A percentile compares a stretch with the other conserved stretches of the same genome.
These are phyloP conservation scores for Quercus lobata DNA, from an alignment of 331 rosid genomes.

Conservation along the genomic window DNA sequence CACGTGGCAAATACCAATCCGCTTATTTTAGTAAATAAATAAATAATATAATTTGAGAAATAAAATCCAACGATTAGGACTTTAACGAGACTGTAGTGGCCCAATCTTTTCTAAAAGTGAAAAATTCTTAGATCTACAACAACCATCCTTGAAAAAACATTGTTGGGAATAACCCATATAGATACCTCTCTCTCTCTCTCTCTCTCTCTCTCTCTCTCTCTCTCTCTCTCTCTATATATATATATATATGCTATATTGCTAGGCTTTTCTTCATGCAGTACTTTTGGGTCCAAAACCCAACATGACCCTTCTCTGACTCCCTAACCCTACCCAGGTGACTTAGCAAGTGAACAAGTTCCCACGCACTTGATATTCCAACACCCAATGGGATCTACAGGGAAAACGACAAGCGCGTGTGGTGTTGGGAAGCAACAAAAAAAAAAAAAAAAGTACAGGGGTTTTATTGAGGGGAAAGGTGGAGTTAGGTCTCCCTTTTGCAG, in stretches of 20 bases:
- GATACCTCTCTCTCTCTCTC: too few species aligned
- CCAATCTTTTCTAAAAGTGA: not conserved
- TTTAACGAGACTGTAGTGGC: conserved; percentile 14
- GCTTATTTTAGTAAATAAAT: not conserved
- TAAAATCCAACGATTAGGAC: not conserved
- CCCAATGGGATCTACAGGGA: not conserved
- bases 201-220: not conserved
- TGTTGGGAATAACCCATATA: too few species aligned
- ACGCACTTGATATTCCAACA: too few species aligned
- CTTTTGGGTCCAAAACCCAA: too few species aligned
- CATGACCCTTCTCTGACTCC: too few species aligned
- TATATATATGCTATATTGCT: not conserved
- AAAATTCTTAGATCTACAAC: not conserved
- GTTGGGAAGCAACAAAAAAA: not conserved
- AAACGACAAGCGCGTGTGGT: not conserved
- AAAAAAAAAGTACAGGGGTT: not conserved
- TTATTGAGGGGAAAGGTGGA: not conserved
- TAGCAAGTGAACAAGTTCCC: too few species aligned
- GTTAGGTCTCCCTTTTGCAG: conserved; percentile 22
- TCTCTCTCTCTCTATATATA: too few species aligned
- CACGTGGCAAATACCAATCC: not conserved
- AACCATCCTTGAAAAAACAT: conserved; percentile 14
- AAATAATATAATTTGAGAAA: not conserved
- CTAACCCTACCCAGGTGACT: too few species aligned
- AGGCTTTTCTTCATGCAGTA: too few species aligned